phyloP scores from a whole-genome alignment of 1,284 basidiomycete species.

The Boletus sp. region DNA sequence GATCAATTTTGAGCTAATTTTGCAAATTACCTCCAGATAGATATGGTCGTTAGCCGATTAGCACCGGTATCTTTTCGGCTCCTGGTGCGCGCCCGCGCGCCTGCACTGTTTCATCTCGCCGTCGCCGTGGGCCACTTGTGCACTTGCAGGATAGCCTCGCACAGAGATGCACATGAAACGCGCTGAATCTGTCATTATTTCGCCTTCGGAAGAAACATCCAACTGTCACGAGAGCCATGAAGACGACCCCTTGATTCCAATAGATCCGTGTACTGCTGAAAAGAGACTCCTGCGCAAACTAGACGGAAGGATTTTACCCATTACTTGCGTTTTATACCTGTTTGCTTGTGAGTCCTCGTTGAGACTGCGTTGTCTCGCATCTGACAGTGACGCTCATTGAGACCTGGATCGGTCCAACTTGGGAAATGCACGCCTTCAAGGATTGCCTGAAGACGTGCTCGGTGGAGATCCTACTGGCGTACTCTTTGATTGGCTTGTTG shows the following conservation, averaged over 20 bases:
- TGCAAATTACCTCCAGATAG: not conserved
- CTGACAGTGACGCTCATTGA: conserved; percentile 33
- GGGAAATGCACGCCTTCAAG: conserved; percentile 76
- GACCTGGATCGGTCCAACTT: conserved; percentile 76
- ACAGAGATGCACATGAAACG: conserved; percentile 25
- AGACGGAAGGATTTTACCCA: conserved; percentile 68
- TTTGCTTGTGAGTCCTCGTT: conserved; percentile 65
- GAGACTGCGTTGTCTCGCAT: not conserved
- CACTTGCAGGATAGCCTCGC: not conserved
- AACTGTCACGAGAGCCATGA: conserved; percentile 16
- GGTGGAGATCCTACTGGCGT: conserved; percentile 67
- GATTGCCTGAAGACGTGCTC: conserved; percentile 63
- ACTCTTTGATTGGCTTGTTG: conserved; percentile 75
- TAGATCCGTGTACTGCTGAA: conserved; percentile 47
- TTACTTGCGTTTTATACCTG: conserved; percentile 71
- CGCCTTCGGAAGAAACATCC: conserved; percentile 11
- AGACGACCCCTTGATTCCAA: conserved; percentile 30
- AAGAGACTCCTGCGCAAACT: conserved; percentile 63
- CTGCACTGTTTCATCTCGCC: too few species aligned
- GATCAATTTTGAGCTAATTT: not conserved
- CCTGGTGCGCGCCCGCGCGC: not conserved
- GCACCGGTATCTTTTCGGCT: conserved; percentile 8
- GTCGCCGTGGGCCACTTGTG: not conserved
- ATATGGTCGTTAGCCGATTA: not conserved
- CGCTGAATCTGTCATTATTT: conserved; percentile 11